These are phyloP conservation scores for Fraxinus angustifolia DNA, from an alignment of 305 asterid genomes.

Conservation along the genomic window DNA sequence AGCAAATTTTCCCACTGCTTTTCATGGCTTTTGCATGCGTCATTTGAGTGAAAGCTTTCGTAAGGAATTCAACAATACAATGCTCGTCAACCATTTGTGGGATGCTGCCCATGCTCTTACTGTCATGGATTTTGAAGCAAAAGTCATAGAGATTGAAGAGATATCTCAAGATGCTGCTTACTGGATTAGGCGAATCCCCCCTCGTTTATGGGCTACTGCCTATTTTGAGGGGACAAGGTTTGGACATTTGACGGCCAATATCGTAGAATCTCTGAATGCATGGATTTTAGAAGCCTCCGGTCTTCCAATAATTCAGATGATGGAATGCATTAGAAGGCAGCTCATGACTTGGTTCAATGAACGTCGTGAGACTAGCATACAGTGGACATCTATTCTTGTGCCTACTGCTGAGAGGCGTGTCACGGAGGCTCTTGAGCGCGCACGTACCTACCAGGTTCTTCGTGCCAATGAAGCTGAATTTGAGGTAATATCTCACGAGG, in stretches of 20 bases:
- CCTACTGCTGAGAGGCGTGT: constrained; percentile 89
- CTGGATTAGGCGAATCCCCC: constrained; percentile 76
- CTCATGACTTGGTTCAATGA: constrained; percentile 97
- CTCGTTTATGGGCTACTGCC: constrained; percentile 93
- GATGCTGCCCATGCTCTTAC: constrained; percentile 90
- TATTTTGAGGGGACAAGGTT: constrained; percentile 86
- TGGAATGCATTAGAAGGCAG: constrained; percentile 93
- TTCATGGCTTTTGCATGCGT: constrained; percentile 95
- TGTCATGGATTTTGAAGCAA: constrained; percentile 68
- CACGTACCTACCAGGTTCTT: constrained; percentile 89
- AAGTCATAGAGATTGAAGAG: constrained; percentile 77
- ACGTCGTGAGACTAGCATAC: constrained; percentile 92
- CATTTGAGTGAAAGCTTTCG: constrained; percentile 87
- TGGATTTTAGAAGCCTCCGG: constrained; percentile 94
- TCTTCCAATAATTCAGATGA: constrained; percentile 87
- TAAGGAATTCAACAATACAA: constrained; percentile 77
- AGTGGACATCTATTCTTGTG: constrained; percentile 91
- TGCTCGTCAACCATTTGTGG: constrained; percentile 85
- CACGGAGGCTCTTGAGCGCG: constrained; percentile 87
- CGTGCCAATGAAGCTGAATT: constrained; percentile 95
- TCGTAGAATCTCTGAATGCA: constrained; percentile 63
- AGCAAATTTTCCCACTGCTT: constrained; percentile 90
- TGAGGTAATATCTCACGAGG: constrained; percentile 92
- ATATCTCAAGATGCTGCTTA: constrained; percentile 84
- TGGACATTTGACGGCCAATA: constrained; percentile 84